These are phyloP conservation scores for Mycena olivaceomarginata DNA, from an alignment of 768 basidiomycete genomes.

Conservation along the genomic window DNA sequence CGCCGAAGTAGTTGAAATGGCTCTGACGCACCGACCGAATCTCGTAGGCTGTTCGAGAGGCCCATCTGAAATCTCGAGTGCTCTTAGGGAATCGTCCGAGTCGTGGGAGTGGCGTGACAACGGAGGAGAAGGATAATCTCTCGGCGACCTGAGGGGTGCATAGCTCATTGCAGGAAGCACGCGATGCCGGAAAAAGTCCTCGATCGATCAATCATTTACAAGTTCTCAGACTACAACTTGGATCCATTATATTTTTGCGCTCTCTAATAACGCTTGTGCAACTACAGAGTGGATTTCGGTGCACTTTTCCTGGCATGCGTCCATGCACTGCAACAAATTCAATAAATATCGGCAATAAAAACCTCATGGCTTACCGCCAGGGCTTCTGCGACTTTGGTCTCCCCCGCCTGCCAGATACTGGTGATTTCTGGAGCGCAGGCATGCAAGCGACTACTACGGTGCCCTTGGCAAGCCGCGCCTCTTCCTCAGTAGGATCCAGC, in stretches of 20 bases:
- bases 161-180: slow-evolving; percentile 63
- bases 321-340: slow-evolving; percentile 74
- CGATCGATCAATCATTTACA: neutral
- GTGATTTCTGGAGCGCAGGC: slow-evolving; percentile 91
- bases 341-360: slow-evolving; percentile 18
- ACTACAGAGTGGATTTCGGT: slow-evolving; percentile 86
- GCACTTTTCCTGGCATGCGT: slow-evolving; percentile 81
- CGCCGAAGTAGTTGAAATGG: neutral
- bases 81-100: slow-evolving; percentile 85
- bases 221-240: too few relatives aligned
- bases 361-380: slow-evolving; percentile 68
- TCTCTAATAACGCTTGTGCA: slow-evolving; percentile 79
- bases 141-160: slow-evolving; percentile 66
- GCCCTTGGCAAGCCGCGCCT: slow-evolving; percentile 74
- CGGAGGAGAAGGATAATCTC: slow-evolving; percentile 58
- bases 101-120: slow-evolving; percentile 70
- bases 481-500: slow-evolving; percentile 89
- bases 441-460: slow-evolving; percentile 89
- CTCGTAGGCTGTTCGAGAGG: slow-evolving; percentile 57
- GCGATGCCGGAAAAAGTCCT: neutral
- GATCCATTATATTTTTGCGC: slow-evolving; percentile 39
- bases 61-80: slow-evolving; percentile 86
- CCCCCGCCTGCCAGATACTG: slow-evolving; percentile 91
- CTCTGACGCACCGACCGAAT: slow-evolving; percentile 57
- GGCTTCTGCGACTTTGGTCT: slow-evolving; percentile 71